These are phyloP conservation scores for Lavandula angustifolia DNA, from an alignment of 257 asterid genomes.

Conservation along the genomic window DNA sequence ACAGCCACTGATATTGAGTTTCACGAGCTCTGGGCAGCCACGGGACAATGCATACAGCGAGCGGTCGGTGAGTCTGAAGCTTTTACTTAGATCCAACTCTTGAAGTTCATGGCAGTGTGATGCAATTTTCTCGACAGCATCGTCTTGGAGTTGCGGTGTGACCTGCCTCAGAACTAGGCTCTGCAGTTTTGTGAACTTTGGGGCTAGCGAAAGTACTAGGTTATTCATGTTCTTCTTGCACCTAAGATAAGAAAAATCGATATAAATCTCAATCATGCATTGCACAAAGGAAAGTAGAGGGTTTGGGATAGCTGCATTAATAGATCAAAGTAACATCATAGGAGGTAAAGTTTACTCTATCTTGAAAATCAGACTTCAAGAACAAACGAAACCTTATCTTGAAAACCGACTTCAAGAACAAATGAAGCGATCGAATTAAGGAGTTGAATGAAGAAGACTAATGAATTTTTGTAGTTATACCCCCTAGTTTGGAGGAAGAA, in stretches of 20 bases:
- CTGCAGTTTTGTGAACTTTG: constrained; percentile 76
- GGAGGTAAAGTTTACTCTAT: too few relatives aligned
- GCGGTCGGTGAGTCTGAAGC: constrained; percentile 74
- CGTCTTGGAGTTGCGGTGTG: constrained; percentile 77
- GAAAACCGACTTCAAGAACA: not conserved
- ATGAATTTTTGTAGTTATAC: not conserved
- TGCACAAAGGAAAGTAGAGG: not conserved
- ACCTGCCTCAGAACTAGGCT: constrained; percentile 75
- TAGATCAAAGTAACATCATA: not conserved
- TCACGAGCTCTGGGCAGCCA: constrained; percentile 73
- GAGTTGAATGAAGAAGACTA: not conserved
- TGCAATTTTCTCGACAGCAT: constrained; percentile 69
- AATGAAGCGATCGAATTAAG: not conserved
- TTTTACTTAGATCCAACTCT: constrained; percentile 92
- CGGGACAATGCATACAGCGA: constrained; percentile 77
- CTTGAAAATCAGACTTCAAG: too few relatives aligned
- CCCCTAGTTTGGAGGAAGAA: not conserved
- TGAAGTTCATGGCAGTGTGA: constrained; percentile 66
- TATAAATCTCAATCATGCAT: not conserved
- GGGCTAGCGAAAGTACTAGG: constrained; percentile 67
- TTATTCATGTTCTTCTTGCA: constrained; percentile 91
- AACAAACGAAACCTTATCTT: not conserved
- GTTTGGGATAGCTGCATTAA: not conserved
- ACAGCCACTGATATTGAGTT: constrained; percentile 92
- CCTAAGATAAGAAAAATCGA: constrained; percentile 45